Evolutionary conservation across 768 basidiomycete species (phyloP).

Genomic region (Boletus vinaceobasis): DNA sequence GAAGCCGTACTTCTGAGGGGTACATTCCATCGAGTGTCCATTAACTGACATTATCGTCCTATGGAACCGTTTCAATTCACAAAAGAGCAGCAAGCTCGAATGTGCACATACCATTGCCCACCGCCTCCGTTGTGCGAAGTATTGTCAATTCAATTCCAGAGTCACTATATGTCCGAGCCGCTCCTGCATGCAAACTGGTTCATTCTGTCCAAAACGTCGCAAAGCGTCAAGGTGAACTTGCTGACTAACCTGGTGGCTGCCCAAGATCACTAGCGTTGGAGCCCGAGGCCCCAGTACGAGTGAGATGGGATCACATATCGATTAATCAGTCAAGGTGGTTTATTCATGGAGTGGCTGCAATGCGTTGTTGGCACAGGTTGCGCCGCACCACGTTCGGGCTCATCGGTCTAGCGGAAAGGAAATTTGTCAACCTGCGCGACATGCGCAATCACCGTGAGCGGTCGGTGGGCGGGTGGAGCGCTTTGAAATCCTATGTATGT

Average conservation of each 20-base stretch:
- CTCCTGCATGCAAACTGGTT: slow-evolving; percentile 39
- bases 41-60: slow-evolving; percentile 8
- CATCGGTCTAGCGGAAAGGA: slow-evolving; percentile 68
- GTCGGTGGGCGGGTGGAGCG: slow-evolving; percentile 26
- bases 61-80: slow-evolving; percentile 31
- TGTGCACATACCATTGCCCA: slow-evolving; percentile 38
- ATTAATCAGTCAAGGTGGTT: slow-evolving; percentile 53
- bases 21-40: slow-evolving; percentile 32
- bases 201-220: not conserved
- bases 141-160: slow-evolving; percentile 61
- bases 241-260: slow-evolving; percentile 1
- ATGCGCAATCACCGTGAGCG: slow-evolving; percentile 43
- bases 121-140: slow-evolving; percentile 38
- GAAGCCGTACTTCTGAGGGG: slow-evolving; percentile 68
- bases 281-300: slow-evolving; percentile 46
- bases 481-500: not conserved
- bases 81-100: slow-evolving; percentile 68
- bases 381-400: slow-evolving; percentile 53
- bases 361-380: not conserved
- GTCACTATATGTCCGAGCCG: slow-evolving; percentile 55
- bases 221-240: not conserved
- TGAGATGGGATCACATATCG: slow-evolving; percentile 53
- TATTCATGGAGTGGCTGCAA: slow-evolving; percentile 1
- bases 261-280: slow-evolving; percentile 26
- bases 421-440: slow-evolving; percentile 62